Percentiles rank a stretch among this genome's conserved stretches.
These are phyloP conservation scores for Calendula officinalis DNA, from an alignment of 129 eudicot species.

Conservation along the genomic window DNA sequence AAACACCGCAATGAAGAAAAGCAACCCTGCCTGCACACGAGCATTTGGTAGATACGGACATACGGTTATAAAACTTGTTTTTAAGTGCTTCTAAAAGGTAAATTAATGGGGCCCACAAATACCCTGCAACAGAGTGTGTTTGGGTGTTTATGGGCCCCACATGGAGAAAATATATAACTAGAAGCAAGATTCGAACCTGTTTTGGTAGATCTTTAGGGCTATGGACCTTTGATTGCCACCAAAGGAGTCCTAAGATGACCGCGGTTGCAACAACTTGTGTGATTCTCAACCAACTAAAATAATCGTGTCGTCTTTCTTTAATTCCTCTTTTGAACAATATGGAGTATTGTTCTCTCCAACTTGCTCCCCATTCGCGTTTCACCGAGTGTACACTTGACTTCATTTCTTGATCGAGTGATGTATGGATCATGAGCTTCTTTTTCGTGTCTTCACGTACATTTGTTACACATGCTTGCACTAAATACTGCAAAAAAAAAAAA, in stretches of 20 bases:
- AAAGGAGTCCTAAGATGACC: slow-evolving; percentile 46
- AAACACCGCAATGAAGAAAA: slow-evolving; percentile 84
- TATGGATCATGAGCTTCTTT: slow-evolving; percentile 52
- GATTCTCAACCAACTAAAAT: slow-evolving; percentile 49
- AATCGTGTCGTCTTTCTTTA: slow-evolving; percentile 51
- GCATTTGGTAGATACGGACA: not conserved
- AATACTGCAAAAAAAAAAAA: slow-evolving; percentile 45
- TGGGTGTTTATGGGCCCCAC: too few species aligned
- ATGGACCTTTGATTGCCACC: slow-evolving; percentile 55
- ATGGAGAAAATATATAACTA: too few species aligned
- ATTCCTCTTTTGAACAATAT: slow-evolving; percentile 47
- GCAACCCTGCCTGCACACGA: slow-evolving; percentile 71
- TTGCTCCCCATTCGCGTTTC: slow-evolving; percentile 58
- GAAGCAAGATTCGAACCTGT: slow-evolving; percentile 68
- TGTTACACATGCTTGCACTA: slow-evolving; percentile 82
- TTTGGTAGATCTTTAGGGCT: slow-evolving; percentile 50
- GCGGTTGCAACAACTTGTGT: slow-evolving; percentile 52
- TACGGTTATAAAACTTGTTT: too few species aligned
- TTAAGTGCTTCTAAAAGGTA: too few species aligned
- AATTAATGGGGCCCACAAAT: too few species aligned
- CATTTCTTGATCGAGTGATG: slow-evolving; percentile 53
- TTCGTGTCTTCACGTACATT: slow-evolving; percentile 68
- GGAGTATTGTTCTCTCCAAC: slow-evolving; percentile 43
- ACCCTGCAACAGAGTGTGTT: too few species aligned
- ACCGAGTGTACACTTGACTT: slow-evolving; percentile 36